Evolutionary conservation across 805 yeast genomes (phyloP), one percentile per base, ranked within the genome.

Genomic region (Teunomyces stri): DNA sequence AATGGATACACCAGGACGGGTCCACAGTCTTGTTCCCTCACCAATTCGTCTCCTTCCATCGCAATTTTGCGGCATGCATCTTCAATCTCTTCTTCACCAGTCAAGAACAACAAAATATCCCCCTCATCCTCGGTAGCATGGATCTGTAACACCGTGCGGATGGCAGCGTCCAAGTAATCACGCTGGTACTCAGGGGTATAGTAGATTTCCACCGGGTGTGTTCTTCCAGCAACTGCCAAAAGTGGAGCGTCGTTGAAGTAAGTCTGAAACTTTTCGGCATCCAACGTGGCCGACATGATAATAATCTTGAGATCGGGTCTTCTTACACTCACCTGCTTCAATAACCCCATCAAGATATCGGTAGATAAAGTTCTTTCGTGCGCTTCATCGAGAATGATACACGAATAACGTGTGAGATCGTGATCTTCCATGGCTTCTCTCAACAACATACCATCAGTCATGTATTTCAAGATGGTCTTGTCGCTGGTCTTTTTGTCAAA

Each of bases 381-480:
- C 40, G 98, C 98, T 74, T 92, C 99, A 78, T 92, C 99, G 51
- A 92, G 74, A 54, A 92, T 89, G 51, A 92, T 87, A 60, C 96
- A 92, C 13, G 96, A 85, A 66, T 92, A 92, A 54, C 85, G 76
- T 4, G 72, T 69, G 64, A 92, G 75, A 50, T 84, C 80, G 57
- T 89, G 97, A 64, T 92, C 99, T 54, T 87, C 94, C 98, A 94
- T 91, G 25, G 97, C 97, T 70, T 92, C 99, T 62, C 97, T 81
- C 56, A 92, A 74, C 45, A 92, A 78, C 97, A 92, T 91, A 83
- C 99, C 99, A 74, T 92, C 99, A 9, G 99, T 92, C 97, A 92
- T 89, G 73, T 94, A 92, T 69, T 90, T 89, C 60, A 92, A 74
- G 31, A 91, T 79, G 5, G 99, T 92, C 56, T 82, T 86, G 46